Conservation (phyloP, 352 stramenopile genomes). For the Globisporangium acanthophoron region DNA sequence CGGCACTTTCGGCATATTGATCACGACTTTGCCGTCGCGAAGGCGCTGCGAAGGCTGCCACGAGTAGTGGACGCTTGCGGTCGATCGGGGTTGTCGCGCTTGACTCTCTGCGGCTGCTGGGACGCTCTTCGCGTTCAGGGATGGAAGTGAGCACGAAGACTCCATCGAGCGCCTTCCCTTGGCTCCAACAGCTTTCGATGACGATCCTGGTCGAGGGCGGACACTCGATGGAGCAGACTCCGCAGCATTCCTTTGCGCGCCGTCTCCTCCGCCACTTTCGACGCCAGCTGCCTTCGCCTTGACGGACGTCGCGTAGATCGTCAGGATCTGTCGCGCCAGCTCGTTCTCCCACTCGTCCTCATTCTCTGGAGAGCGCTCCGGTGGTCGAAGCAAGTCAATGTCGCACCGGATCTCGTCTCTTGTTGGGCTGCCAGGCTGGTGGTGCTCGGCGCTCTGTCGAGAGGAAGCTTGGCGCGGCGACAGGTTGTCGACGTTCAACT, state of each 20-base stretch:
- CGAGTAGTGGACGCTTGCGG: constrained; percentile 42
- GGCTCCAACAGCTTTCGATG: not conserved
- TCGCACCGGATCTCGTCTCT: constrained; percentile 25
- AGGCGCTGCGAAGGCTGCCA: constrained; percentile 61
- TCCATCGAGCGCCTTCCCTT: not conserved
- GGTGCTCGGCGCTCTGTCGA: not conserved
- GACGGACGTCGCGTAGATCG: constrained; percentile 77
- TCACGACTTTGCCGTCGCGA: constrained; percentile 52
- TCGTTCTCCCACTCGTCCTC: constrained; percentile 89
- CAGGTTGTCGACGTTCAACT: not conserved
- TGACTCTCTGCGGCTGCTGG: not conserved
- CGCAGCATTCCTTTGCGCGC: not conserved
- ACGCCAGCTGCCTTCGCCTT: constrained; percentile 39
- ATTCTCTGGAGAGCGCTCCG: constrained; percentile 42
- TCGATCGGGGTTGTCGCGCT: not conserved
- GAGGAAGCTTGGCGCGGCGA: constrained; percentile 4
- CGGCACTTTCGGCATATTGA: constrained; percentile 80
- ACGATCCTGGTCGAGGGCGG: not conserved
- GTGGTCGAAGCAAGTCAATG: constrained; percentile 49
- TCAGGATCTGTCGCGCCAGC: constrained; percentile 85
- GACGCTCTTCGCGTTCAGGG: not conserved
- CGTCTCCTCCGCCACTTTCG: not conserved
- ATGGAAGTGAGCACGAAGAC: constrained; percentile 20
- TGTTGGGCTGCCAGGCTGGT: not conserved
- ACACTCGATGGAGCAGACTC: not conserved